Percentiles rank a stretch among this genome's conserved stretches.
phyloP scores from a whole-genome alignment of 257 asterid genomes.

The Nicotiana paniculata region DNA sequence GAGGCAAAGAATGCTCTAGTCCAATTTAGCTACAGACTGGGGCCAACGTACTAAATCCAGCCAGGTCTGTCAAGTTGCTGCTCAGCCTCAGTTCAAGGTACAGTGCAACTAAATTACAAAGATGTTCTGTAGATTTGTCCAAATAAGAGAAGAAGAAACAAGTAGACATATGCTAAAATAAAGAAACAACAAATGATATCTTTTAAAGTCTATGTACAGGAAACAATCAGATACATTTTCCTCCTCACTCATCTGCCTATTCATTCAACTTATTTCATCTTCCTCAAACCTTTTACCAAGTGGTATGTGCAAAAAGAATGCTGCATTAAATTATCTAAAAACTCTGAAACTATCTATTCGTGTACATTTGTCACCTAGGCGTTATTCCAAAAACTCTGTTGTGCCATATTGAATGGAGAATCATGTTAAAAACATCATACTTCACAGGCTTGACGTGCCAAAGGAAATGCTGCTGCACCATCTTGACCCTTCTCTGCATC shows the following conservation, averaged over 20 bases:
- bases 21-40: background rate
- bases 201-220: background rate
- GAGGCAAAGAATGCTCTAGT: too few species aligned
- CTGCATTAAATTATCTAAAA: background rate
- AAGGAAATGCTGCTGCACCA: constrained; percentile 82
- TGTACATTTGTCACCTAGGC: constrained; percentile 10
- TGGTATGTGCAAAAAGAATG: background rate
- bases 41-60: background rate
- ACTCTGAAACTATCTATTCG: background rate
- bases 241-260: background rate
- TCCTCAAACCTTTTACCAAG: background rate
- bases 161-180: background rate
- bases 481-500: constrained; percentile 72
- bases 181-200: background rate
- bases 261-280: constrained; percentile 4
- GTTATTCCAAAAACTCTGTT: constrained; percentile 53
- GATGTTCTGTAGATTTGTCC: background rate
- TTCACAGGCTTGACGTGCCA: constrained; percentile 77
- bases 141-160: background rate
- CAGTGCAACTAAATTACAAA: background rate
- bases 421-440: constrained; percentile 76
- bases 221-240: background rate
- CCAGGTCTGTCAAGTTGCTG: background rate
- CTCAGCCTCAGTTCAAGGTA: background rate
- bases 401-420: constrained; percentile 80